Conservation (phyloP, 1,284 basidiomycete genomes). For the Hymenochaete sp. region DNA sequence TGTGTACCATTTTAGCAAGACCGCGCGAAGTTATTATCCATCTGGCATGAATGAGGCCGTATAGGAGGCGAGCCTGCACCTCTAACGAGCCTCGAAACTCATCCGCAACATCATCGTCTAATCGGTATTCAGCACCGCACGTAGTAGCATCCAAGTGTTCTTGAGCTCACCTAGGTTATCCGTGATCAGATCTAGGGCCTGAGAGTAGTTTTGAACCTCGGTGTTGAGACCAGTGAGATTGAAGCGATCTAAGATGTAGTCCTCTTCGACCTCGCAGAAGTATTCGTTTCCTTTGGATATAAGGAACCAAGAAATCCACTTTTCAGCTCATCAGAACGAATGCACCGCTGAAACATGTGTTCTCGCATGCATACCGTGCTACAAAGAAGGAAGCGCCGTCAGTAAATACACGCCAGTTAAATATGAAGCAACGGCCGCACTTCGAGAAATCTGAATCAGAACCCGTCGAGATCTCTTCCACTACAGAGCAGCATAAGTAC, state of each 20-base stretch:
- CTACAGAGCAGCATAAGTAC: slow-evolving; percentile 28
- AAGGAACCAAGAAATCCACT: slow-evolving; percentile 99
- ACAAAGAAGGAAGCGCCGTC: slow-evolving; percentile 11
- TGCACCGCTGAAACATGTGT: too few species aligned
- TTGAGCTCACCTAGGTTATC: slow-evolving; percentile 78
- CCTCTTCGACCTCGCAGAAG: slow-evolving; percentile 98
- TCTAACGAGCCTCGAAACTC: slow-evolving; percentile 78
- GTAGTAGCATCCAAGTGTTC: too few species aligned
- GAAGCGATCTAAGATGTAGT: slow-evolving; percentile 98
- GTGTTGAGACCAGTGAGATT: slow-evolving; percentile 96
- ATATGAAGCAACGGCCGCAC: slow-evolving; percentile 33
- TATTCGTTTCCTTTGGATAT: slow-evolving; percentile 97
- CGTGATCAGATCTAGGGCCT: slow-evolving; percentile 93
- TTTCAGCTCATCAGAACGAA: too few species aligned
- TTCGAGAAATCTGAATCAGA: slow-evolving; percentile 87
- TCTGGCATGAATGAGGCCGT: slow-evolving; percentile 93
- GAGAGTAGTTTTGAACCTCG: slow-evolving; percentile 90
- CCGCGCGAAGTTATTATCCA: slow-evolving; percentile 95
- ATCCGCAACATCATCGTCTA: slow-evolving; percentile 75
- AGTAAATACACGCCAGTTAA: slow-evolving; percentile 9
- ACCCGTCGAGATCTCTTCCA: slow-evolving; percentile 82
- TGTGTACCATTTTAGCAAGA: slow-evolving; percentile 84
- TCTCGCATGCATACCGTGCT: too few species aligned
- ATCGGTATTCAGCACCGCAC: background rate
- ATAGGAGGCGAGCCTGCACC: slow-evolving; percentile 82